Conservation (phyloP, 352 stramenopile species). For the Thalassiosira mediterranea region DNA sequence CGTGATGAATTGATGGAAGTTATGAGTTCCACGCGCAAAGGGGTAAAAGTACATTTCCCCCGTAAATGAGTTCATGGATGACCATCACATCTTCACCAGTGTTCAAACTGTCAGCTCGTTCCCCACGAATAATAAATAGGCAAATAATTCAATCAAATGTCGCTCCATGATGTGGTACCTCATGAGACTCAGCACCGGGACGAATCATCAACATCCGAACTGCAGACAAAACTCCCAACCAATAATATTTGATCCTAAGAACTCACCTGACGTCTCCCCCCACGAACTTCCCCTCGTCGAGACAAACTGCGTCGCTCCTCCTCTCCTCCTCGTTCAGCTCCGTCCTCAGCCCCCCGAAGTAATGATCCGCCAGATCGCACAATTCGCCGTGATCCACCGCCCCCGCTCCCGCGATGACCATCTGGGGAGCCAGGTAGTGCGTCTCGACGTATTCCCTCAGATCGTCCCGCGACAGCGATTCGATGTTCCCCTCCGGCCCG, state of each 20-base stretch:
- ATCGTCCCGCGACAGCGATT: conserved; percentile 92
- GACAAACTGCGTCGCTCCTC: conserved; percentile 57
- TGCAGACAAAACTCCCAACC: too few species aligned
- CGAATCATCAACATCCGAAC: too few species aligned
- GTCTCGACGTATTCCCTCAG: conserved; percentile 97
- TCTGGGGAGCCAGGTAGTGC: conserved; percentile 99
- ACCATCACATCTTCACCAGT: too few species aligned
- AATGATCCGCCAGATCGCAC: conserved; percentile 95
- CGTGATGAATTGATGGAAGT: too few species aligned
- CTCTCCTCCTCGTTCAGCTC: conserved; percentile 60
- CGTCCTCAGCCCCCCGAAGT: conserved; percentile 94
- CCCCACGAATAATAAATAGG: conserved; percentile 4
- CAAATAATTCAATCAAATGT: too few species aligned
- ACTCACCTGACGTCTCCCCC: conserved; percentile 80
- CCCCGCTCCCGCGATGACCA: conserved; percentile 98
- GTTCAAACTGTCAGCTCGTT: neutral
- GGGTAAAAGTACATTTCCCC: too few species aligned
- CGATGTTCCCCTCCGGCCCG: conserved; percentile 98
- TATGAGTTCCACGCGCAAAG: neutral
- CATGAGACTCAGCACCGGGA: too few species aligned
- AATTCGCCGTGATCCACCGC: conserved; percentile 96
- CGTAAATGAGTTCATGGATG: too few species aligned
- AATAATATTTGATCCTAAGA: too few species aligned
- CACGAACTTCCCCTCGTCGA: conserved; percentile 87
- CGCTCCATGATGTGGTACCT: too few species aligned